Conservation (phyloP, 352 stramenopile species). For the Plasmopara muralis region DNA sequence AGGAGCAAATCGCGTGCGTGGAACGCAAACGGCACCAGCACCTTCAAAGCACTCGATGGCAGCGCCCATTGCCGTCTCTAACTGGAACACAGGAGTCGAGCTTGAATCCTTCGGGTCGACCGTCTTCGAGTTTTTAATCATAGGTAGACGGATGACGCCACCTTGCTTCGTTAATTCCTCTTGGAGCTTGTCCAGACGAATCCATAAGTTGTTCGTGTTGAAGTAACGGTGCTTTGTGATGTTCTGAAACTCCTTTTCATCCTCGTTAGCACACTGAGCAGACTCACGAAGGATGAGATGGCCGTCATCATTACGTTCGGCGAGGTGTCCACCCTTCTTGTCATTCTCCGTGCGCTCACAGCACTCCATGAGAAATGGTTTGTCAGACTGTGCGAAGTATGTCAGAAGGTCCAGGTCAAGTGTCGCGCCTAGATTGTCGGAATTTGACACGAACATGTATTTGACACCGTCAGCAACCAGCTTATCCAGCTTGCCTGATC, state of each 20-base stretch:
- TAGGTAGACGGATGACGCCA: slow-evolving; percentile 75
- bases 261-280: slow-evolving; percentile 81
- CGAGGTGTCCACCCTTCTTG: slow-evolving; percentile 98
- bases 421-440: slow-evolving; percentile 80
- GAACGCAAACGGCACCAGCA: slow-evolving; percentile 82
- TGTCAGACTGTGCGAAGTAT: slow-evolving; percentile 86
- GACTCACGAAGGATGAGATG: slow-evolving; percentile 93
- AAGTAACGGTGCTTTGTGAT: slow-evolving; percentile 86
- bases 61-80: slow-evolving; percentile 84
- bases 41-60: slow-evolving; percentile 85
- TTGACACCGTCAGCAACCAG: slow-evolving; percentile 77
- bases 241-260: slow-evolving; percentile 83
- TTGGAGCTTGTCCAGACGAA: slow-evolving; percentile 80
- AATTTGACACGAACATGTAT: slow-evolving; percentile 90
- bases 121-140: slow-evolving; percentile 88
- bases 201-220: slow-evolving; percentile 89
- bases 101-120: slow-evolving; percentile 81
- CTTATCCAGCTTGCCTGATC: slow-evolving; percentile 83
- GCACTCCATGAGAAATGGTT: slow-evolving; percentile 91
- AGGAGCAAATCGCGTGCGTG: slow-evolving; percentile 82
- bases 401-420: slow-evolving; percentile 82
- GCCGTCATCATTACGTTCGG: slow-evolving; percentile 82
- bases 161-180: slow-evolving; percentile 74
- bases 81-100: slow-evolving; percentile 81
- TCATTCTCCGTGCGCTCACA: slow-evolving; percentile 97